Percentiles rank a stretch among this genome's conserved stretches.
These are phyloP conservation scores for Linderniella brevidens DNA, from an alignment of 257 asterid species.

Conservation along the genomic window DNA sequence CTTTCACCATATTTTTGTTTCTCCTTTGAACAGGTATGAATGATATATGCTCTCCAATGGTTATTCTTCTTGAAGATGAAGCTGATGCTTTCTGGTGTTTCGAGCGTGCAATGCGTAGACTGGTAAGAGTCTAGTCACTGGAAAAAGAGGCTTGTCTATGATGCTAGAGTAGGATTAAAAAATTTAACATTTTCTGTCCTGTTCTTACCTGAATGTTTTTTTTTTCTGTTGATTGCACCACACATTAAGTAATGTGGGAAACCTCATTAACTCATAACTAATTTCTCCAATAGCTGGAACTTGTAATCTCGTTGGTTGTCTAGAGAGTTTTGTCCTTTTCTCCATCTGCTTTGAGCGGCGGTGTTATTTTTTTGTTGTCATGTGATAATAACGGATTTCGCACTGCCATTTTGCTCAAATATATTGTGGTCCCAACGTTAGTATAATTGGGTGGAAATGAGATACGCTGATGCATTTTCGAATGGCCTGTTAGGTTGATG, in stretches of 20 bases:
- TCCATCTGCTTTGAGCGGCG: no score
- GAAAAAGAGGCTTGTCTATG: neutral
- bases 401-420: no score
- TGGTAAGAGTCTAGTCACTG: slow-evolving; percentile 26
- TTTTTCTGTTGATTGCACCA: neutral
- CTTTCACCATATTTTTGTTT: slow-evolving; percentile 10
- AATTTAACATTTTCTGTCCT: neutral
- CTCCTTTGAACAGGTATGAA: slow-evolving; percentile 61
- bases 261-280: no score
- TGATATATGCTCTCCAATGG: slow-evolving; percentile 95
- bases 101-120: slow-evolving; percentile 91
- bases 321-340: no score
- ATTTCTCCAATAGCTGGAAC: neutral
- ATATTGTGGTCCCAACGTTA: no score
- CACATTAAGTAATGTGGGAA: no score
- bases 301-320: no score
- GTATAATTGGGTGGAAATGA: no score
- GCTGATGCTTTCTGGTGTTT: slow-evolving; percentile 99
- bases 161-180: neutral
- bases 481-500: no score
- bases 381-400: no score
- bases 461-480: no score
- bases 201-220: neutral
- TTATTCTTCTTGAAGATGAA: slow-evolving; percentile 71
- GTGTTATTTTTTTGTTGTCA: no score